phyloP scores from a whole-genome alignment of 2,329 filamentous ascomycete genomes.

The Colletotrichum orchidophilum region DNA sequence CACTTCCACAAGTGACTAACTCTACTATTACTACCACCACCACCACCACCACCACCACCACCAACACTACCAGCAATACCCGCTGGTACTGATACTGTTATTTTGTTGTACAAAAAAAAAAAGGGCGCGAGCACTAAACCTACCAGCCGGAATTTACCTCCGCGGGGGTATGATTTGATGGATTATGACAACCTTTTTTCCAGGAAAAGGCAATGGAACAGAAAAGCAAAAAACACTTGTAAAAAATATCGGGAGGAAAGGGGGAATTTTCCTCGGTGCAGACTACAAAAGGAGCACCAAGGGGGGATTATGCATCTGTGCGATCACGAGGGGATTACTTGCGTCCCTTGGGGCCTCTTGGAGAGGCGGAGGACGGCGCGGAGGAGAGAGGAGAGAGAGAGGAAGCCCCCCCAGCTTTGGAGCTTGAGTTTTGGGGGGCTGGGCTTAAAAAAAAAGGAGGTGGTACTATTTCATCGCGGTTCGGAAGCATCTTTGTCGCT shows the following conservation, averaged over 20 bases:
- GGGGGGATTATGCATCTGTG: background rate
- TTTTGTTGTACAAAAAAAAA: slow-evolving; percentile 23
- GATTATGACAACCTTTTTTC: slow-evolving; percentile 24
- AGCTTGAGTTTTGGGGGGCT: too few species aligned
- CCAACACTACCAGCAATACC: slow-evolving; percentile 1
- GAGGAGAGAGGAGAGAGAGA: background rate
- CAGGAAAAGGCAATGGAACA: background rate
- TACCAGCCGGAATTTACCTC: background rate
- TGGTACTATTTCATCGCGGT: background rate
- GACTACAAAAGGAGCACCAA: background rate
- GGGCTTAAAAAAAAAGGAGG: background rate
- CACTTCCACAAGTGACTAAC: background rate
- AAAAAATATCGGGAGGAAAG: background rate
- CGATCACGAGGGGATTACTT: background rate
- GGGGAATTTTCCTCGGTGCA: too few species aligned
- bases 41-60: background rate
- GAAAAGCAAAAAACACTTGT: background rate
- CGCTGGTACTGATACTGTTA: slow-evolving; percentile 6
- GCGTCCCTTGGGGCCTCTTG: too few species aligned
- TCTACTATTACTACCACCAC: slow-evolving; percentile 13
- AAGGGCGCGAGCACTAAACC: slow-evolving; percentile 3
- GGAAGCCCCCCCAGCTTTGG: background rate
- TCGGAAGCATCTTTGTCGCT: background rate
- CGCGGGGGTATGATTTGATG: slow-evolving; percentile 31
- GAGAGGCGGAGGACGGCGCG: background rate